phyloP scores from a whole-genome alignment of 345 rosid species.

The Eucalyptus tenuipes region DNA sequence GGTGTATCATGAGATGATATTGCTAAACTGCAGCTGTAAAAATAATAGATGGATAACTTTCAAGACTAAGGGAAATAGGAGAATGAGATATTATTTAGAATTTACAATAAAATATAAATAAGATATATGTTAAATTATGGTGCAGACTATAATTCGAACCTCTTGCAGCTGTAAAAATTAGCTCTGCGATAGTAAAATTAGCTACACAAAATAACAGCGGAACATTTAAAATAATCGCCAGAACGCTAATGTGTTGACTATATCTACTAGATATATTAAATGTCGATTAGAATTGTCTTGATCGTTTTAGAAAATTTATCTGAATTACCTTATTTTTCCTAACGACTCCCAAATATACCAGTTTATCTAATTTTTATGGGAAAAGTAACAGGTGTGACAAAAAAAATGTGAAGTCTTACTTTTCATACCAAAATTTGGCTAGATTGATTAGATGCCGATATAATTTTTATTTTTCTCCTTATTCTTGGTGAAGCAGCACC shows the following conservation, averaged over 20 bases:
- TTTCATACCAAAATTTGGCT: no score
- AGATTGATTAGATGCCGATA: background rate
- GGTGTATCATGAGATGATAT: background rate
- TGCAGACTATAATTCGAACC: background rate
- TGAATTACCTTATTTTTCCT: background rate
- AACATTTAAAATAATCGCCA: no score
- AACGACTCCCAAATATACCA: background rate
- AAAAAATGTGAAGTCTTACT: no score
- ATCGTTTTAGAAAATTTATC: background rate
- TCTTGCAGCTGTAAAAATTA: background rate
- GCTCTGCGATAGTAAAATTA: background rate
- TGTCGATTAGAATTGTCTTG: background rate
- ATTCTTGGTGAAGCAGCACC: background rate
- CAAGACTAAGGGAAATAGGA: background rate
- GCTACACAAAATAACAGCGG: background rate
- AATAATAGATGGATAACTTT: background rate
- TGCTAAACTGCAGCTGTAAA: background rate
- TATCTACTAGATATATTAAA: no score
- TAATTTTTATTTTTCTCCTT: background rate
- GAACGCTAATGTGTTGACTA: background rate
- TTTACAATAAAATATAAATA: no score
- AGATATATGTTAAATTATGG: no score
- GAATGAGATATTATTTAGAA: background rate
- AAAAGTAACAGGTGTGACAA: no score
- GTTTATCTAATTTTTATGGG: background rate